Base-by-base conservation (phyloP, 768 basidiomycete species). In the Boletus rubescentipes region DNA sequence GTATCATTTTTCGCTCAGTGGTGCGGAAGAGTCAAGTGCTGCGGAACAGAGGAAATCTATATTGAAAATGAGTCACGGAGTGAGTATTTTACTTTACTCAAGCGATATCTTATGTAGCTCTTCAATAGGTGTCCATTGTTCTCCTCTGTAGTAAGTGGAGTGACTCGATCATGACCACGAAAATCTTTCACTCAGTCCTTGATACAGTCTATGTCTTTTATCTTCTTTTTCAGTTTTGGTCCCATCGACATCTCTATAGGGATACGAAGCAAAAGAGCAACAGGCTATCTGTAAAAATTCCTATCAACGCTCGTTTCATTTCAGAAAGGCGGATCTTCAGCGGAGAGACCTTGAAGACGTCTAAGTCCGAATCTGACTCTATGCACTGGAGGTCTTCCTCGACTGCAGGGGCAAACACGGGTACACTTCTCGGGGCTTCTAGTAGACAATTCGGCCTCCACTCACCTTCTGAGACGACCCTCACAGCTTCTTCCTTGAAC, bases 1-100 rank as follows among this genome's bases (percentile, higher is more conserved):
- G 1, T 94, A 89, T 70, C 86, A 91, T 58, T 79, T 87, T 57
- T 73, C 81, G 21, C 71, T 75, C 36, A 65, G 61, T 35, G 65
- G 62, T 42, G 58, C 53, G 23, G 53, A 55, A 26, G 49, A 57
- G 14, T 50, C 61, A 54, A 44, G 55, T 65, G 23, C 60, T 51
- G 38, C 21, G 4, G 49, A 74, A 46, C 79, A 83, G 58, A 73
- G 62, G 15, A 30, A 57, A 18, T 69, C 75, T 54, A 78, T 83
- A 45, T 61, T 82, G 43, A 69, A 68, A 42, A 77, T 82, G 72
- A 83, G 82, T 49, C 77, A 74, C 43, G 80, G 81, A 14, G 80
- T 79, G 57, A 57, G 79, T 68, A 26, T 43, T 35, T 50, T 11
- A 34, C 26, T 49, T 23, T 20, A 26, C n/a, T 51, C 49, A 37